Percentiles rank a stretch among this genome's conserved stretches.
Evolutionary conservation across 1,284 basidiomycete genomes (phyloP).

Genomic region (Moesziomyces antarcticus): DNA sequence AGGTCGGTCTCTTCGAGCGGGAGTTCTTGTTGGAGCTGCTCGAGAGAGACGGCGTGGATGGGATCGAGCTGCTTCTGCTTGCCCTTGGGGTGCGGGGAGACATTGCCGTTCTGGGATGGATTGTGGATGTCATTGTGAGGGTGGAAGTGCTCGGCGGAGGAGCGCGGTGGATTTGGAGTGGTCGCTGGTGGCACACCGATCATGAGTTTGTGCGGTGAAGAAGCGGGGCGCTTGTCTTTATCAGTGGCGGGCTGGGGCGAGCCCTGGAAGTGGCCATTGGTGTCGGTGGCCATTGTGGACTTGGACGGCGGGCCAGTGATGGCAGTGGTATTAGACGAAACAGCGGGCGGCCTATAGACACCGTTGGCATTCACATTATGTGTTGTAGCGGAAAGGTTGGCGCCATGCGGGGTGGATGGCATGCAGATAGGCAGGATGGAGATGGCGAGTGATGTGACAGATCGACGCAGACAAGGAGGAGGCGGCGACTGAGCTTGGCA

Average conservation of each 20-base stretch:
- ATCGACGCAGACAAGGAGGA: no score
- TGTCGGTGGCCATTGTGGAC: slow-evolving; percentile 24
- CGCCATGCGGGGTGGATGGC: slow-evolving; percentile 38
- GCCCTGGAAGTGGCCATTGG: slow-evolving; percentile 13
- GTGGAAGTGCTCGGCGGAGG: background rate
- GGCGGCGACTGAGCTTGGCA: no score
- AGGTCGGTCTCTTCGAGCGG: slow-evolving; percentile 81
- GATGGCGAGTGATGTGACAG: background rate
- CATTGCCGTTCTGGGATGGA: background rate
- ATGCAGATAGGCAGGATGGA: slow-evolving; percentile 5
- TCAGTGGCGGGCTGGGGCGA: slow-evolving; percentile 10
- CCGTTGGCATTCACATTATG: slow-evolving; percentile 37
- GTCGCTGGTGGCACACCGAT: slow-evolving; percentile 44
- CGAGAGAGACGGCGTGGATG: slow-evolving; percentile 32
- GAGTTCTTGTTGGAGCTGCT: slow-evolving; percentile 77
- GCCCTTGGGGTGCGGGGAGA: slow-evolving; percentile 16
- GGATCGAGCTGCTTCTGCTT: slow-evolving; percentile 36
- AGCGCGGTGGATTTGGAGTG: slow-evolving; percentile 16
- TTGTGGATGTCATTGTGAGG: slow-evolving; percentile 1
- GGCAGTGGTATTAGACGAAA: background rate
- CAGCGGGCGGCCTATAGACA: slow-evolving; percentile 3
- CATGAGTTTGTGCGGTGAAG: slow-evolving; percentile 45
- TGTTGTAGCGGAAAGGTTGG: slow-evolving; percentile 7
- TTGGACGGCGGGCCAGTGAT: slow-evolving; percentile 1
- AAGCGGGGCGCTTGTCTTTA: slow-evolving; percentile 12